phyloP scores from a whole-genome alignment of 2,329 filamentous ascomycete species.

The Aspergillus felis region DNA sequence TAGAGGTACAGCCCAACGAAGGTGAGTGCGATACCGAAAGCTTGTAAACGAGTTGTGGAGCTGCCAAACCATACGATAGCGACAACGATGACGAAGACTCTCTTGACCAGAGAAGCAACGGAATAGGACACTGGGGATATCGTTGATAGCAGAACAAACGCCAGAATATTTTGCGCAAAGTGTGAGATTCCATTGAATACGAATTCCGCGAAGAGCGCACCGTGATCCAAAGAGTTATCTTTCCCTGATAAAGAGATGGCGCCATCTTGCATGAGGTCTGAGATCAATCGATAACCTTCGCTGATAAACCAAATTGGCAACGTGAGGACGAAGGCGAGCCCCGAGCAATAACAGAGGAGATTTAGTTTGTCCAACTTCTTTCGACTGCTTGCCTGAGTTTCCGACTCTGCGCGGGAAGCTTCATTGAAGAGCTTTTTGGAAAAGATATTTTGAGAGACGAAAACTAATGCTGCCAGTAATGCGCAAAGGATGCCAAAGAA shows the following conservation, averaged over 20 bases:
- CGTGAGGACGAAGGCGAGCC: constrained; percentile 83
- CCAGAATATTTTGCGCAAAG: constrained; percentile 93
- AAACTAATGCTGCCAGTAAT: constrained; percentile 84
- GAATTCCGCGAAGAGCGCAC: constrained; percentile 70
- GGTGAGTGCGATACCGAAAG: constrained; percentile 78
- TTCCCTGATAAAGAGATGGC: constrained; percentile 71
- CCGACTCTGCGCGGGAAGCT: constrained; percentile 76
- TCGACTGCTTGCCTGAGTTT: constrained; percentile 56
- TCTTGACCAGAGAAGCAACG: constrained; percentile 91
- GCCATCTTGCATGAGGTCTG: constrained; percentile 78
- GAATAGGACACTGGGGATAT: constrained; percentile 97
- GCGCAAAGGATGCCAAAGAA: constrained; percentile 87
- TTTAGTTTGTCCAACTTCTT: constrained; percentile 96
- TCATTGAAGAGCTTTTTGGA: constrained; percentile 98
- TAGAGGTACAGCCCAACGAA: constrained; percentile 93
- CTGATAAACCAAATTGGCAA: constrained; percentile 89
- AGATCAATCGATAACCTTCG: constrained; percentile 74
- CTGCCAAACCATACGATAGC: constrained; percentile 96
- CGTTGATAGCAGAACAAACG: constrained; percentile 86
- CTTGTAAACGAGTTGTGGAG: constrained; percentile 78
- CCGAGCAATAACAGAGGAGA: constrained; percentile 93
- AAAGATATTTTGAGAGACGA: constrained; percentile 97
- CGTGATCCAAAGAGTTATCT: constrained; percentile 66
- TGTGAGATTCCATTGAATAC: constrained; percentile 96
- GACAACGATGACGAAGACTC: constrained; percentile 92